phyloP scores from a whole-genome alignment of 2,329 filamentous ascomycete genomes.

The Cladosporium sp. region DNA sequence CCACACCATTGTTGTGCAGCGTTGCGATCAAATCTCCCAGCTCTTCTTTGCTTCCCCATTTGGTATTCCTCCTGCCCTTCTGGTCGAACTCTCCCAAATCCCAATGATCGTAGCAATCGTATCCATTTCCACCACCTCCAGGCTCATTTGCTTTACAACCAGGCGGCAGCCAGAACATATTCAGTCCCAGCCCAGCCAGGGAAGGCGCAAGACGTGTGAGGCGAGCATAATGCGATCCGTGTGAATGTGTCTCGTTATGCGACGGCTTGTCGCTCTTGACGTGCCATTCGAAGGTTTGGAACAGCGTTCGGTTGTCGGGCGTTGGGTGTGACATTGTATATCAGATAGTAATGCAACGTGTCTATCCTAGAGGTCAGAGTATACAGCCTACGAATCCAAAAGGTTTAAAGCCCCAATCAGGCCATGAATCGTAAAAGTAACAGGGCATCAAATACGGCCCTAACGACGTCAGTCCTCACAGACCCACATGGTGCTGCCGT shows the following conservation, averaged over 20 bases:
- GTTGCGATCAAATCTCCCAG: constrained; percentile 49
- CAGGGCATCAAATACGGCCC: not conserved
- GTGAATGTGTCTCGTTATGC: constrained; percentile 38
- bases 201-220: constrained; percentile 24
- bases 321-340: constrained; percentile 15
- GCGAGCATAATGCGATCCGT: constrained; percentile 35
- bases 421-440: not conserved
- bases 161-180: constrained; percentile 64
- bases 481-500: constrained; percentile 9
- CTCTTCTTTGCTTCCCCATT: constrained; percentile 65
- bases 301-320: constrained; percentile 46
- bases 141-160: constrained; percentile 61
- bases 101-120: constrained; percentile 59
- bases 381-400: not conserved
- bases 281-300: constrained; percentile 73
- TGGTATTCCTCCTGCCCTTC: constrained; percentile 59
- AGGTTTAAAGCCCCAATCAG: not conserved
- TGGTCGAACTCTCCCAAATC: constrained; percentile 72
- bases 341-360: too few relatives aligned
- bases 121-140: constrained; percentile 59
- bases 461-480: constrained; percentile 6
- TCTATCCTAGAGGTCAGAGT: not conserved
- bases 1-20: constrained; percentile 52
- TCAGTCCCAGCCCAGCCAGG: constrained; percentile 51
- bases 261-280: constrained; percentile 44